Percentiles rank a stretch among this genome's conserved stretches.
Conservation (phyloP, 106 monocot species). For the Alisma plantagoaquatica region DNA sequence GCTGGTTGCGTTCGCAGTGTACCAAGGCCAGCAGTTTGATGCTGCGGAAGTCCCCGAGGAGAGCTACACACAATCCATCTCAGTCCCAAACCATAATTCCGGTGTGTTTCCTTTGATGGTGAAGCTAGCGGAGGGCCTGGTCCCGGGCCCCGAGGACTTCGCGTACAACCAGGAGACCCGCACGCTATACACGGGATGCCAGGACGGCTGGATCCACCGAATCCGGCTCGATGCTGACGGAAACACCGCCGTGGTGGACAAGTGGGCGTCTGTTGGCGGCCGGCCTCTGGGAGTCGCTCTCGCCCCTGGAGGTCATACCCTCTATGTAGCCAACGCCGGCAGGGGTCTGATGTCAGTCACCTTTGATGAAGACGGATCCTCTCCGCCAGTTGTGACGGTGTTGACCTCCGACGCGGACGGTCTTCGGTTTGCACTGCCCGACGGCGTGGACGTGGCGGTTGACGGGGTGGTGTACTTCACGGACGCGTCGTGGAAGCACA, state of each 20-base stretch:
- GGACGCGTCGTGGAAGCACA: constrained; percentile 11
- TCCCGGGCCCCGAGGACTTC: constrained; percentile 52
- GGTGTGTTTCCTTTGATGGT: constrained; percentile 14
- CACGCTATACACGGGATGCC: constrained; percentile 46
- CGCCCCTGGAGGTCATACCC: neutral
- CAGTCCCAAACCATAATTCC: constrained; percentile 12
- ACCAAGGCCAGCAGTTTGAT: constrained; percentile 13
- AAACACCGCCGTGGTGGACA: constrained; percentile 3
- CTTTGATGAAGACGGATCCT: too few species aligned
- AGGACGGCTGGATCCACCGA: constrained; percentile 53
- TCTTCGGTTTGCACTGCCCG: constrained; percentile 19
- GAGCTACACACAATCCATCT: constrained; percentile 5
- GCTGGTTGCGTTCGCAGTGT: too few species aligned
- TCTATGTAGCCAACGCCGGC: constrained; percentile 4
- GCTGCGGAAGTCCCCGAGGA: constrained; percentile 29
- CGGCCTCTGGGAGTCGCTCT: constrained; percentile 11
- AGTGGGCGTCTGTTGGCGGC: constrained; percentile 10
- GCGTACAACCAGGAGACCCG: constrained; percentile 33
- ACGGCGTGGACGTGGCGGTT: constrained; percentile 6
- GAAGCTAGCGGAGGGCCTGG: constrained; percentile 38
- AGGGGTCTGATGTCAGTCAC: too few species aligned
- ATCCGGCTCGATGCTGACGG: constrained; percentile 1
- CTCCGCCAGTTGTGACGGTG: too few species aligned
- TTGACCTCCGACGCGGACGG: constrained; percentile 60
- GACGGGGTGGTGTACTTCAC: constrained; percentile 16